These are phyloP conservation scores for Pythium folliculosum DNA, from an alignment of 352 stramenopile species.

Conservation along the genomic window DNA sequence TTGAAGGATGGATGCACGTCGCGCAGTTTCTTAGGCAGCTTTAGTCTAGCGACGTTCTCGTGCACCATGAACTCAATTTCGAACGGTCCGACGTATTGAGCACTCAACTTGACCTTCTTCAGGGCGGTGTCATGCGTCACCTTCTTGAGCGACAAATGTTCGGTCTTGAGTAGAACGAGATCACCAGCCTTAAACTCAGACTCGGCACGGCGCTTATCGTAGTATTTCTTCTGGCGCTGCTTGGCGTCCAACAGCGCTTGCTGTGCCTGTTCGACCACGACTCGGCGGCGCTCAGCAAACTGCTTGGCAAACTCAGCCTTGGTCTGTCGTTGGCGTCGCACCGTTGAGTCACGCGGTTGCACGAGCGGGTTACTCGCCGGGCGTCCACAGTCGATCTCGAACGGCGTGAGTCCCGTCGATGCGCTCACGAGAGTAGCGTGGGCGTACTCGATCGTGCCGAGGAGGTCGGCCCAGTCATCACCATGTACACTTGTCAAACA, in stretches of 20 bases:
- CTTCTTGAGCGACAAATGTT: conserved; percentile 21
- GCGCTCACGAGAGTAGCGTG: conserved; percentile 23
- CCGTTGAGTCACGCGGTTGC: not conserved
- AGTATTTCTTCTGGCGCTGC: conserved; percentile 24
- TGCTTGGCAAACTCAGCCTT: not conserved
- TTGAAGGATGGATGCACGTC: conserved; percentile 22
- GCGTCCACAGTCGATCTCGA: conserved; percentile 31
- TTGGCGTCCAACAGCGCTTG: conserved; percentile 6
- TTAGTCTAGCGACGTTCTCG: conserved; percentile 18
- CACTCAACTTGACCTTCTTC: conserved; percentile 18
- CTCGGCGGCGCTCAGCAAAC: conserved; percentile 15
- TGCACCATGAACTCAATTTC: conserved; percentile 25
- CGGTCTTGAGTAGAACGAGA: conserved; percentile 14
- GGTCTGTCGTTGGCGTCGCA: not conserved
- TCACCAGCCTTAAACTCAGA: conserved; percentile 12
- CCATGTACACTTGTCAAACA: conserved; percentile 27
- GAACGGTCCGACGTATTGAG: conserved; percentile 23
- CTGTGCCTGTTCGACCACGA: conserved; percentile 7
- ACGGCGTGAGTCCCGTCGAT: conserved; percentile 25
- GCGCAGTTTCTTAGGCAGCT: conserved; percentile 18
- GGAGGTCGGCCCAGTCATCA: conserved; percentile 23
- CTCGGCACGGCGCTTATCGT: conserved; percentile 10
- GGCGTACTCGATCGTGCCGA: conserved; percentile 30
- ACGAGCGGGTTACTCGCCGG: not conserved
- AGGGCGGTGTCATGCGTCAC: not conserved